Conservation (phyloP, 371 early-diverging fungal genomes). For the Basidiobolus meristosporus region DNA sequence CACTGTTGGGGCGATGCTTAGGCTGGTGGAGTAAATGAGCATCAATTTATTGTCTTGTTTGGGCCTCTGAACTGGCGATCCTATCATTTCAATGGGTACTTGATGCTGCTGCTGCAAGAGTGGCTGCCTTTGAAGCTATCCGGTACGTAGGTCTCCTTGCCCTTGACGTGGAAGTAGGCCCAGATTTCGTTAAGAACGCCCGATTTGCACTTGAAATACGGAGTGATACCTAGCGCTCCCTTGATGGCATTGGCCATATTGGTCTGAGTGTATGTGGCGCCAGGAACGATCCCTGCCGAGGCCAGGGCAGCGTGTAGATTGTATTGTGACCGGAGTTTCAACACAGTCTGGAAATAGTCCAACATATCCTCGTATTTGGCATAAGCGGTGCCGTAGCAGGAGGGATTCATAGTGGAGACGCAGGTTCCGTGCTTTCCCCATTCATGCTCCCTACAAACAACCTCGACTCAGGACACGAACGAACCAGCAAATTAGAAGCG, state of each 20-base stretch:
- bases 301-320: slow-evolving; percentile 32
- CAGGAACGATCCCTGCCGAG: slow-evolving; percentile 35
- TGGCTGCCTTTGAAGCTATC: too few relatives aligned
- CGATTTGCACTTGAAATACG: slow-evolving; percentile 16
- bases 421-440: slow-evolving; percentile 73
- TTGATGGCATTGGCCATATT: slow-evolving; percentile 27
- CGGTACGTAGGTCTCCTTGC: not conserved
- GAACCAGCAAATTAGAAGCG: too few relatives aligned
- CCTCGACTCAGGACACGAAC: not conserved
- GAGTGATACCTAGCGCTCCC: slow-evolving; percentile 17
- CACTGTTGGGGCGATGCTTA: too few relatives aligned
- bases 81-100: too few relatives aligned
- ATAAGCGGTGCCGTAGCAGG: slow-evolving; percentile 20
- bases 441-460: too few relatives aligned
- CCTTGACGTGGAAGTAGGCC: slow-evolving; percentile 12
- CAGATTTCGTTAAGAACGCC: slow-evolving; percentile 17
- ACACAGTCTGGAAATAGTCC: slow-evolving; percentile 26
- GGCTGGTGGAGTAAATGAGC: too few relatives aligned
- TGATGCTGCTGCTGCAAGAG: too few relatives aligned
- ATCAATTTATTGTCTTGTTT: too few relatives aligned
- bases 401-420: slow-evolving; percentile 36
- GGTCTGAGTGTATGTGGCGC: slow-evolving; percentile 19
- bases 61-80: too few relatives aligned
- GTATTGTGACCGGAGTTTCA: slow-evolving; percentile 26
- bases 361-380: slow-evolving; percentile 27